Evolutionary conservation across 305 asterid species (phyloP).

Genomic region (Salvia sclarea): DNA sequence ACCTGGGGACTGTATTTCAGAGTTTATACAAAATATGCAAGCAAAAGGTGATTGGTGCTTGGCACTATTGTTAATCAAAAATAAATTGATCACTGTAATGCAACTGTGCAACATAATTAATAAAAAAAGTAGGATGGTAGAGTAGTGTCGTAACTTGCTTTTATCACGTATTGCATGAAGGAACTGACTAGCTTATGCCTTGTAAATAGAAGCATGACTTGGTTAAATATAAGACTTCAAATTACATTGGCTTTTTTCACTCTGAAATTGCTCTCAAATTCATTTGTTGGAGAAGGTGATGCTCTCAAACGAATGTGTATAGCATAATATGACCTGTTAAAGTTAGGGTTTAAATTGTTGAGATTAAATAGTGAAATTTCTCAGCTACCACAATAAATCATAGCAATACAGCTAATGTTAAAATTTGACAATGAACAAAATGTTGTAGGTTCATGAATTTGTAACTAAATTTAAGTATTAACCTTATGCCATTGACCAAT

Average conservation of each 20-base stretch:
- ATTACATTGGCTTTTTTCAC: background rate
- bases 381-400: background rate
- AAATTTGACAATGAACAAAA: conserved; percentile 3
- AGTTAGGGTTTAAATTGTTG: background rate
- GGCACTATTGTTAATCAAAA: background rate
- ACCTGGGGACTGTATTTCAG: background rate
- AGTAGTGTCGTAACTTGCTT: background rate
- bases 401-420: background rate
- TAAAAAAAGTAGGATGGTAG: background rate
- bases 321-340: background rate
- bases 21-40: background rate
- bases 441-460: background rate
- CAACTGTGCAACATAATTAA: background rate
- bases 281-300: background rate
- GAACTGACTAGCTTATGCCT: background rate
- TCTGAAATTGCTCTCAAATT: background rate
- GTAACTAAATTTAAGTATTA: background rate
- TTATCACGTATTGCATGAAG: background rate
- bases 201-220: background rate
- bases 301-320: background rate
- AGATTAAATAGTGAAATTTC: background rate
- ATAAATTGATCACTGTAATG: background rate
- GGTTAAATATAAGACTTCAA: background rate
- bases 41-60: background rate
- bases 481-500: background rate